Base-by-base conservation (phyloP, 805 yeast species). In the Yamadazyma tumulicola region DNA sequence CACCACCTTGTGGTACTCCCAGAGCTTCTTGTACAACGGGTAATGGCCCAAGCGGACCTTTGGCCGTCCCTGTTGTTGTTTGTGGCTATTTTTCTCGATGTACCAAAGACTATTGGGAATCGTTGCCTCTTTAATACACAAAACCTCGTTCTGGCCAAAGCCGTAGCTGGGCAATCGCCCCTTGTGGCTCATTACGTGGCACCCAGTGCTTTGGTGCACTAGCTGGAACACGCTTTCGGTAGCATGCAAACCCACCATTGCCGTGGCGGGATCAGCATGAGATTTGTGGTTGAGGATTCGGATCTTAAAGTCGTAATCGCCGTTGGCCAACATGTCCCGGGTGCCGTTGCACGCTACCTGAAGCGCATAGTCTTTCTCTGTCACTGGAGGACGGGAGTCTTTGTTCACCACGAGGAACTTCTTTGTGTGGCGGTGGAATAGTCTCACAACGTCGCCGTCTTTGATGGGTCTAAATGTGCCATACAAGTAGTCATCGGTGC, bases 331-430 rank as follows among this genome's bases (percentile, higher is more conserved):
- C 50, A 76, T 75, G 1, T 78, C 75, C 5, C 67, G 57, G 56
- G 74, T 75, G 4, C 91, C 93, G 37, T 77, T 65, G 43, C 86
- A 78, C 18, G 85, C 74, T 1, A 88, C 95, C 57, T 88, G 95
- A 44, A 73, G 75, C 52, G 88, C 81, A 58, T 91, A 89, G 37
- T 93, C 97, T 51, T 86, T 93, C 52, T 86, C 95, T 7, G 91
- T 75, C 18, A 88, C 75, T 7, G 96, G 96, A 3, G 97, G 96
- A 41, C 89, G 77, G 32, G 74, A 49, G 41, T 85, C 84, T 43
- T 72, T 78, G 20, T 28, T 35, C 15, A 87, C 83, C 44, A 79
- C 79, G 34, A 93, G 59, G 29, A 84, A 75, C 42, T 77, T 77
- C 11, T 80, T 75, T 1, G 97, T 83, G 2, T 48, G 41, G 38